Conservation (phyloP, 805 yeast species). For the Soucietia sequanensis region DNA sequence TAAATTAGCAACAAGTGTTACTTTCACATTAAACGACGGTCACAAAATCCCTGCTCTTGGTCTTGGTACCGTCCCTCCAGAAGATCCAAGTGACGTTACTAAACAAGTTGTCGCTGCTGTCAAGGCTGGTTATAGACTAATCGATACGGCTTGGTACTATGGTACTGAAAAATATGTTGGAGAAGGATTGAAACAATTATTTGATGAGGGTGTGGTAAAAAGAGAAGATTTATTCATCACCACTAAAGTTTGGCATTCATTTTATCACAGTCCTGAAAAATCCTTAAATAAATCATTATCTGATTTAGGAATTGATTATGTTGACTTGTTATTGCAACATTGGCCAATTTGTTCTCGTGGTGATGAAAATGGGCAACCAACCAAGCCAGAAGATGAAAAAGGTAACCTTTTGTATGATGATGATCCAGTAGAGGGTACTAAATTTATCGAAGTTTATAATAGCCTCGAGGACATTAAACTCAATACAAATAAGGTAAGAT, state of each 20-base stretch:
- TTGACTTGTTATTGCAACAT: slow-evolving; percentile 47
- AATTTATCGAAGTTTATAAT: slow-evolving; percentile 29
- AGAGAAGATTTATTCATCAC: slow-evolving; percentile 45
- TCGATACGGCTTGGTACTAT: slow-evolving; percentile 54
- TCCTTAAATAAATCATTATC: slow-evolving; percentile 41
- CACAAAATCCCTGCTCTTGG: slow-evolving; percentile 63
- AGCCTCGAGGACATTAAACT: slow-evolving; percentile 26
- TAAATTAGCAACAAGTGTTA: slow-evolving; percentile 33
- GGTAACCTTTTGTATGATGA: slow-evolving; percentile 35
- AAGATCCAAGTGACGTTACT: slow-evolving; percentile 28
- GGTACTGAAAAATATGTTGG: slow-evolving; percentile 45
- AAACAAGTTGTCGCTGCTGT: slow-evolving; percentile 36
- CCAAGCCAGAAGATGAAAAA: slow-evolving; percentile 32
- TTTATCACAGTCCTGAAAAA: slow-evolving; percentile 37
- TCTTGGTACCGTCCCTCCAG: slow-evolving; percentile 49
- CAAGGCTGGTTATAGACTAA: slow-evolving; percentile 47
- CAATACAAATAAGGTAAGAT: slow-evolving; percentile 27
- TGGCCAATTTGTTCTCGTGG: slow-evolving; percentile 47
- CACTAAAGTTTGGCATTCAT: slow-evolving; percentile 44
- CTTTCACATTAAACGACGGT: slow-evolving; percentile 56
- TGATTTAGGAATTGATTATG: slow-evolving; percentile 44
- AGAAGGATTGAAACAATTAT: slow-evolving; percentile 45
- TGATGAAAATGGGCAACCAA: slow-evolving; percentile 39
- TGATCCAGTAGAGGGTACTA: slow-evolving; percentile 32
- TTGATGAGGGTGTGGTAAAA: slow-evolving; percentile 47